phyloP scores from a whole-genome alignment of 78 protist species.

The Dictyostelium brefeldianum region DNA sequence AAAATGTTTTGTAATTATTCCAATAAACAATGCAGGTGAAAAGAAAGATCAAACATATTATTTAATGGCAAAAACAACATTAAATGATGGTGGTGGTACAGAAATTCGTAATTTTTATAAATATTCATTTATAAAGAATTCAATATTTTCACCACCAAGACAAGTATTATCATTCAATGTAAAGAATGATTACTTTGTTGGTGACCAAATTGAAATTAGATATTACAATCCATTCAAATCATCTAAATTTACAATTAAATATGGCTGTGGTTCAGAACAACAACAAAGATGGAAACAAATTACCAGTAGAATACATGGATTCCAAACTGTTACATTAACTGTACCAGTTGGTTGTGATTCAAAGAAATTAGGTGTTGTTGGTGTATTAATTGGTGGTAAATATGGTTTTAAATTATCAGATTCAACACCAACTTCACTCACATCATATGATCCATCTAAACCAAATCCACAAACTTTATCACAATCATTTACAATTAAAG shows the following conservation, averaged over 20 bases:
- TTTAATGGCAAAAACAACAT: too few relatives aligned
- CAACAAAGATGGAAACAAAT: not conserved
- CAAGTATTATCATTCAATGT: not conserved
- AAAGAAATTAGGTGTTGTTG: not conserved
- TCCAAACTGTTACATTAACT: not conserved
- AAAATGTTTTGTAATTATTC: too few relatives aligned
- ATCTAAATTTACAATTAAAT: not conserved
- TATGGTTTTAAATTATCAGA: not conserved
- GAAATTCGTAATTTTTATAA: not conserved
- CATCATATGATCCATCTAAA: not conserved
- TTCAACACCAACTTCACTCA: not conserved
- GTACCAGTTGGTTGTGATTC: not conserved
- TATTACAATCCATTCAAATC: not conserved
- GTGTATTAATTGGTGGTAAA: not conserved
- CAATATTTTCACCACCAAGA: not conserved
- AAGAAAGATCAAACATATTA: too few relatives aligned
- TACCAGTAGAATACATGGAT: not conserved
- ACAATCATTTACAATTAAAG: not conserved
- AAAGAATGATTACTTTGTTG: not conserved
- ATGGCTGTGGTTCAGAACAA: slow-evolving; percentile 11
- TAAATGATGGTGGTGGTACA: not conserved
- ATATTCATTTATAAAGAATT: not conserved
- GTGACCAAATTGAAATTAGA: not conserved
- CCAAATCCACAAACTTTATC: not conserved
- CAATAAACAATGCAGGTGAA: too few relatives aligned